A percentile compares a stretch with the other conserved stretches of the same genome.
Conservation (phyloP, 2,329 filamentous ascomycete species). For the Aureobasidium leucospermi region DNA sequence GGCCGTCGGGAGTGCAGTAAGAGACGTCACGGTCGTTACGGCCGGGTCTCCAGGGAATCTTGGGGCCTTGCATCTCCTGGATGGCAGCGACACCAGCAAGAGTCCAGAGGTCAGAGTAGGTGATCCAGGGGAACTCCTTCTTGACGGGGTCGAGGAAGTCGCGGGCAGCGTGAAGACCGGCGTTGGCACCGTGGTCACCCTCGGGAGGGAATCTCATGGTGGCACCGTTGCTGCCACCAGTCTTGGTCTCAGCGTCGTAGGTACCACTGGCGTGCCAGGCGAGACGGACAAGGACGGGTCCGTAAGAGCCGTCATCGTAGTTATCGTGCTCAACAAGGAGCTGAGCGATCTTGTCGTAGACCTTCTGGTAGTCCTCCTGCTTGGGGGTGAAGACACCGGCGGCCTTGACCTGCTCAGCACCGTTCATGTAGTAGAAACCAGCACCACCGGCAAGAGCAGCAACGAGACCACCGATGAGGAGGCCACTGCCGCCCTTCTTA, state of each 20-base stretch:
- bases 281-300: constrained; percentile 80
- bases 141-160: constrained; percentile 93
- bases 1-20: constrained; percentile 89
- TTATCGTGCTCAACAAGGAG: constrained; percentile 81
- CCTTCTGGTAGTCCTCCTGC: constrained; percentile 86
- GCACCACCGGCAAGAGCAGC: constrained; percentile 57
- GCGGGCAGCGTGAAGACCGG: constrained; percentile 76
- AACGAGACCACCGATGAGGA: constrained; percentile 53
- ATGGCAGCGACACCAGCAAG: constrained; percentile 76
- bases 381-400: constrained; percentile 58
- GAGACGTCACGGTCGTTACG: constrained; percentile 70
- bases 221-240: constrained; percentile 90
- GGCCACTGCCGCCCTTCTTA: constrained; percentile 34
- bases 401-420: constrained; percentile 20
- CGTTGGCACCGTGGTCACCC: constrained; percentile 85
- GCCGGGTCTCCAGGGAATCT: constrained; percentile 81
- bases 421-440: constrained; percentile 59
- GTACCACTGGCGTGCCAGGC: constrained; percentile 94
- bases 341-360: constrained; percentile 80
- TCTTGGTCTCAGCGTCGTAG: constrained; percentile 79
- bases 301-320: constrained; percentile 95
- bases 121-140: constrained; percentile 87
- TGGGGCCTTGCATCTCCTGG: constrained; percentile 90
- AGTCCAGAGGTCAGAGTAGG: constrained; percentile 95
- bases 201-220: constrained; percentile 95